phyloP scores from a whole-genome alignment of 2,329 filamentous ascomycete species.

The Colletotrichum lentis region DNA sequence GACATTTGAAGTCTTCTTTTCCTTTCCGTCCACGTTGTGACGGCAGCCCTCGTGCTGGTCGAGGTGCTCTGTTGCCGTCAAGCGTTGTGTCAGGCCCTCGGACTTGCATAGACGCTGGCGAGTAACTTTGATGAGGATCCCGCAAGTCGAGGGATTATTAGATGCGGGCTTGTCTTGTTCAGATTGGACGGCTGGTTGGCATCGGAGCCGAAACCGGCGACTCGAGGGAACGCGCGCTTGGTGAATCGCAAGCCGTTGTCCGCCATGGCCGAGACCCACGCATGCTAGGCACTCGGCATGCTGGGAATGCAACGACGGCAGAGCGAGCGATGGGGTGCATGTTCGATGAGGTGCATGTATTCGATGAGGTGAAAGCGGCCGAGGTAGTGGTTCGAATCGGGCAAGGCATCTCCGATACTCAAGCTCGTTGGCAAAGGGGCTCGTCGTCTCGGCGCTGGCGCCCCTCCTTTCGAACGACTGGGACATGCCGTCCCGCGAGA shows the following conservation, averaged over 20 bases:
- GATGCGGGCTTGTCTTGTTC: conserved; percentile 25
- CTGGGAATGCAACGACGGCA: conserved; percentile 31
- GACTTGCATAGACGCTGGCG: conserved; percentile 14
- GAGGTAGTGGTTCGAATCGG: conserved; percentile 8
- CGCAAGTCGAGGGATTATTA: conserved; percentile 29
- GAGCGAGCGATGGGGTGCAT: conserved; percentile 14
- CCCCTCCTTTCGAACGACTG: background rate
- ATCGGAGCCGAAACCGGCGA: conserved; percentile 26
- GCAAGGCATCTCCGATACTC: conserved; percentile 13
- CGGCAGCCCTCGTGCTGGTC: background rate
- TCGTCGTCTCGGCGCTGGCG: background rate
- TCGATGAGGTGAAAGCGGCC: background rate
- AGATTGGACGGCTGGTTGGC: conserved; percentile 26
- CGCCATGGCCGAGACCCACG: conserved; percentile 9
- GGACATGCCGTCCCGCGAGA: background rate
- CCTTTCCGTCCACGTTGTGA: conserved; percentile 27
- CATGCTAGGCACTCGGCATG: conserved; percentile 18
- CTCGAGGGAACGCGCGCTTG: conserved; percentile 6
- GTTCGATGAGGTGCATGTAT: no score
- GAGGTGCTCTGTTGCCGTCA: background rate
- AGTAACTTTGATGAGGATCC: conserved; percentile 22
- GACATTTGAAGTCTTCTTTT: background rate
- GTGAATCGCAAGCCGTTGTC: background rate
- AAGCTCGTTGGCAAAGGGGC: background rate
- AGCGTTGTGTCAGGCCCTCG: conserved; percentile 23